phyloP scores from a whole-genome alignment of 139 green algal species.

The Coccomyxa sp. region DNA sequence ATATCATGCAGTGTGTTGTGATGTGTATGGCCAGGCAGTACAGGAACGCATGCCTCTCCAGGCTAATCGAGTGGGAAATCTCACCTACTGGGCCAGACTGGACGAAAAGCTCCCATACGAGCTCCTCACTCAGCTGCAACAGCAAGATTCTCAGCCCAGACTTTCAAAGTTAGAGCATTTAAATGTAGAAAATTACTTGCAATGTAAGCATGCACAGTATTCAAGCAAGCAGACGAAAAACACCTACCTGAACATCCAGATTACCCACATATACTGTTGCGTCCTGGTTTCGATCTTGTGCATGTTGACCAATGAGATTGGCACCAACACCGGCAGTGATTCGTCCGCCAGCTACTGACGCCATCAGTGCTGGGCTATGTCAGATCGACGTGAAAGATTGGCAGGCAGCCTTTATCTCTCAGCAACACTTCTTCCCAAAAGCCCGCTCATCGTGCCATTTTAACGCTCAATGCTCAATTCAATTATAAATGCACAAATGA shows the following conservation, averaged over 20 bases:
- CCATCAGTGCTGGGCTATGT: not conserved
- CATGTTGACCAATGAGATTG: constrained; percentile 91
- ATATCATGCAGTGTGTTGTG: not conserved
- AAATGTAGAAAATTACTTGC: not conserved
- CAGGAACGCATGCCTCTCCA: not conserved
- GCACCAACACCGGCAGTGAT: constrained; percentile 85
- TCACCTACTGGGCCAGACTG: constrained; percentile 90
- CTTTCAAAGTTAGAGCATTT: too few relatives aligned
- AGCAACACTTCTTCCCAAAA: not conserved
- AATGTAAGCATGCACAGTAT: not conserved
- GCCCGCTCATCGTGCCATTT: not conserved
- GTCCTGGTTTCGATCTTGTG: constrained; percentile 84
- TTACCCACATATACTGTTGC: constrained; percentile 96
- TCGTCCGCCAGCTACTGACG: constrained; percentile 62
- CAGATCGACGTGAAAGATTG: not conserved
- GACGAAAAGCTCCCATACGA: constrained; percentile 98
- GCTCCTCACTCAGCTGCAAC: constrained; percentile 85
- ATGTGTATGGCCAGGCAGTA: not conserved
- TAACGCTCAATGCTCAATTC: not conserved
- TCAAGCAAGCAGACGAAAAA: constrained; percentile 38
- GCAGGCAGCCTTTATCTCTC: too few relatives aligned
- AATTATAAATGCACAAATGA: not conserved
- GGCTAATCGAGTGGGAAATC: constrained; percentile 4
- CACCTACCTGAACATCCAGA: constrained; percentile 54
- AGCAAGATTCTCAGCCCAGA: too few relatives aligned